Percentiles rank a stretch among this genome's conserved stretches.
Evolutionary conservation across 2,329 filamentous ascomycete genomes (phyloP).

Genomic region (Emmonsiellopsis sp.): DNA sequence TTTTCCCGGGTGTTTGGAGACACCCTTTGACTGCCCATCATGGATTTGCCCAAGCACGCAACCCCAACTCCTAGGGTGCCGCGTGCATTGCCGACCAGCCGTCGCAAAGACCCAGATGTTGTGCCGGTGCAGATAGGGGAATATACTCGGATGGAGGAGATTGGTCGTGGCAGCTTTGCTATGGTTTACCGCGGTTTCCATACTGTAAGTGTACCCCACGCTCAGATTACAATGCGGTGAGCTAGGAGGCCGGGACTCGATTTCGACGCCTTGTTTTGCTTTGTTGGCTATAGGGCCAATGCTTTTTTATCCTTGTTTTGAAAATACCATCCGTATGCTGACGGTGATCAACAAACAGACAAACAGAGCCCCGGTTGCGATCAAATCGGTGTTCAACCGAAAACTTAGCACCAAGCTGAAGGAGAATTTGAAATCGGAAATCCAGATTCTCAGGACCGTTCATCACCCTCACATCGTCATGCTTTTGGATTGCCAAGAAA

Average conservation of each 20-base stretch:
- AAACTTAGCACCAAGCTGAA: slow-evolving; percentile 94
- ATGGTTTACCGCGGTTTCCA: slow-evolving; percentile 84
- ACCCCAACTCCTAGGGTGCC: slow-evolving; percentile 36
- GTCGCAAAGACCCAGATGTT: slow-evolving; percentile 18
- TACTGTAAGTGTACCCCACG: slow-evolving; percentile 51
- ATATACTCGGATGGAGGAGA: slow-evolving; percentile 77
- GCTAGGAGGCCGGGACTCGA: not conserved
- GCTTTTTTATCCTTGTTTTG: not conserved
- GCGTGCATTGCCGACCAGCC: slow-evolving; percentile 27
- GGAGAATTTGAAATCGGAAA: slow-evolving; percentile 91
- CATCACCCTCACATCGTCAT: slow-evolving; percentile 96
- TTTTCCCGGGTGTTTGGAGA: not conserved
- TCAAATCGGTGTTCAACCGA: slow-evolving; percentile 88
- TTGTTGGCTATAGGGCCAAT: not conserved
- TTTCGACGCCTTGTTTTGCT: not conserved
- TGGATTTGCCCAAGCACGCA: slow-evolving; percentile 7
- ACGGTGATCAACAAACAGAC: slow-evolving; percentile 19
- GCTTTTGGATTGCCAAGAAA: slow-evolving; percentile 88
- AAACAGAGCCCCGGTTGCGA: slow-evolving; percentile 73
- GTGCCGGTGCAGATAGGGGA: slow-evolving; percentile 52
- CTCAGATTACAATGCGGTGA: not conserved
- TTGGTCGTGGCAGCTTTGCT: slow-evolving; percentile 95
- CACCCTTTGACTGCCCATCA: slow-evolving; percentile 4
- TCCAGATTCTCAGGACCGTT: slow-evolving; percentile 85
- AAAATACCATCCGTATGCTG: not conserved